These are phyloP conservation scores for Chaetomium cochliodes DNA, from an alignment of 495 filamentous ascomycete species.

Conservation along the genomic window DNA sequence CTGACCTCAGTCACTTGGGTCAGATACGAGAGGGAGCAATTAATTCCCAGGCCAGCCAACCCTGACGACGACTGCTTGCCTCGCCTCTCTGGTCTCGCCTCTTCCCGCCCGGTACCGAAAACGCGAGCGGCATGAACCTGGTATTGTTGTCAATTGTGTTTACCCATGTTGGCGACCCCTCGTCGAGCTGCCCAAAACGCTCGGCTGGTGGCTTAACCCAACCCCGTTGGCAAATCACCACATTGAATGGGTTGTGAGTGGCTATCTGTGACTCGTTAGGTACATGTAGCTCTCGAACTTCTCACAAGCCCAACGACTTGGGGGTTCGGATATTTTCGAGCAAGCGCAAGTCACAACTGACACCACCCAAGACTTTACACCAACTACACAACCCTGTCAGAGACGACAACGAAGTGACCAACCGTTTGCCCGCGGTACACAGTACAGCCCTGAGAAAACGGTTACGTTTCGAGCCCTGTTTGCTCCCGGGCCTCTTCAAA, in stretches of 20 bases:
- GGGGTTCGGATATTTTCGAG: neutral
- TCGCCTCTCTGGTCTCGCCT: conserved; percentile 34
- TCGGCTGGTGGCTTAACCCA: too few relatives aligned
- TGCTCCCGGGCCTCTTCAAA: neutral
- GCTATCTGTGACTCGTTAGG: neutral
- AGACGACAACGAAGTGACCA: neutral
- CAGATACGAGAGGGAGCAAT: neutral
- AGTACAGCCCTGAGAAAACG: neutral
- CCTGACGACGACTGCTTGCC: neutral
- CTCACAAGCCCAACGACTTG: neutral
- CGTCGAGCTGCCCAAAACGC: neutral
- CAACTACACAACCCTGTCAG: neutral
- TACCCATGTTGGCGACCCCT: neutral
- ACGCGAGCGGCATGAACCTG: neutral
- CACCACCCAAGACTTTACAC: neutral
- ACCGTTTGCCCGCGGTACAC: neutral
- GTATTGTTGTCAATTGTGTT: neutral
- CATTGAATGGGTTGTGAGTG: too few relatives aligned
- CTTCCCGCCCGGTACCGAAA: conserved; percentile 32
- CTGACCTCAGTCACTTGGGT: too few relatives aligned
- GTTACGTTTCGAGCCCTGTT: neutral
- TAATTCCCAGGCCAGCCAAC: conserved; percentile 19
- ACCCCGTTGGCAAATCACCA: too few relatives aligned
- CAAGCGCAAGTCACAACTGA: neutral
- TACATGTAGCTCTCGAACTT: too few relatives aligned